phyloP scores from a whole-genome alignment of 164 flowering plant genomes.

The Magnolia kwangsiensis region DNA sequence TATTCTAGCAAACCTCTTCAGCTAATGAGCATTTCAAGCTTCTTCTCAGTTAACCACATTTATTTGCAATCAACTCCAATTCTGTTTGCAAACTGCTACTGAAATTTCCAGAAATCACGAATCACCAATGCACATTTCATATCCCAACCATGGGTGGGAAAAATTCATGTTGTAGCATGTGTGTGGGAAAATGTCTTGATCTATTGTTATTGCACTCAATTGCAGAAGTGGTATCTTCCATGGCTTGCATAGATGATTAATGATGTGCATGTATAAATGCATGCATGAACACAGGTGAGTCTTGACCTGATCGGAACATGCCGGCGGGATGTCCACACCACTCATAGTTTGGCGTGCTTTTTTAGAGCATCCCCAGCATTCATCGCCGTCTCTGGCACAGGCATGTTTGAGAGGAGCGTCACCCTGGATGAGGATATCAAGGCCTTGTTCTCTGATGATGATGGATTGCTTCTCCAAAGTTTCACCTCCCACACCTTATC shows the following conservation, averaged over 20 bases:
- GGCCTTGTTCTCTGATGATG: constrained; percentile 16
- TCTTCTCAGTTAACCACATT: no score
- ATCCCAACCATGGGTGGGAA: background rate
- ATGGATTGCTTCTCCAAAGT: constrained; percentile 41
- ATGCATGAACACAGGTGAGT: no score
- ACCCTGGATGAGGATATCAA: constrained; percentile 59
- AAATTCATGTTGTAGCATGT: background rate
- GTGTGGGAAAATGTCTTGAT: background rate
- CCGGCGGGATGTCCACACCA: background rate
- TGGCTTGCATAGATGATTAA: background rate
- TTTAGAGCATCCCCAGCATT: constrained; percentile 44
- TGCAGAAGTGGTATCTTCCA: background rate
- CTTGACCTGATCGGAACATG: no score
- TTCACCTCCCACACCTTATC: constrained; percentile 74
- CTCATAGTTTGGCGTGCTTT: constrained; percentile 54
- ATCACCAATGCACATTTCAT: no score
- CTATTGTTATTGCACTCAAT: background rate
- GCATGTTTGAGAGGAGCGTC: constrained; percentile 53
- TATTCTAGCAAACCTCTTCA: no score
- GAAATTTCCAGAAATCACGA: no score
- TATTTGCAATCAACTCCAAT: no score
- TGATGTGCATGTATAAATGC: background rate
- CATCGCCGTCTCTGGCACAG: constrained; percentile 50
- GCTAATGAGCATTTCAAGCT: no score
- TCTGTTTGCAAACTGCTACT: no score